Evolutionary conservation across 169 alveolate species (phyloP).

Genomic region (Plasmodium vivax): DNA sequence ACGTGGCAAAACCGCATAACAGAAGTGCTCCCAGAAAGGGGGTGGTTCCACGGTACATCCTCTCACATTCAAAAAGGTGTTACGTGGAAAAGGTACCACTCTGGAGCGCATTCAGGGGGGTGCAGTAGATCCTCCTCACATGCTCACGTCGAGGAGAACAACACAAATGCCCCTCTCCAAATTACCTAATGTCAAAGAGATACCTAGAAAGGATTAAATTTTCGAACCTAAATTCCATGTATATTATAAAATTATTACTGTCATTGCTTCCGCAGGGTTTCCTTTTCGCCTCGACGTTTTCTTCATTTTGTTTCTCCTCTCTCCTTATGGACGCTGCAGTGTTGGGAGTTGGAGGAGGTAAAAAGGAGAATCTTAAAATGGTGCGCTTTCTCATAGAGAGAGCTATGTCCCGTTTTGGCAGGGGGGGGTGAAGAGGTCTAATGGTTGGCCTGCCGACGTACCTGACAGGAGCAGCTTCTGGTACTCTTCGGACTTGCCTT

Average conservation of each 20-base stretch:
- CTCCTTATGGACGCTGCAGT: conserved; percentile 31
- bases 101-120: not conserved
- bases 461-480: conserved; percentile 52
- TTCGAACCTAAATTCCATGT: conserved; percentile 36
- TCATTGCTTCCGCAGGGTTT: not conserved
- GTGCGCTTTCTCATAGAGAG: not conserved
- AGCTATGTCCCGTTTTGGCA: not conserved
- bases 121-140: not conserved
- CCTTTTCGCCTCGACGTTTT: not conserved
- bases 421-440: not conserved
- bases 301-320: conserved; percentile 63
- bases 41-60: not conserved
- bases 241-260: conserved; percentile 51
- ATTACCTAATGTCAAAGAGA: conserved; percentile 57
- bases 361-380: not conserved
- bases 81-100: not conserved
- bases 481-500: conserved; percentile 1
- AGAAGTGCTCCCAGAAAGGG: not conserved
- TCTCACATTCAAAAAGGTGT: not conserved
- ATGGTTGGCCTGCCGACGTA: not conserved
- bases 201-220: conserved; percentile 32
- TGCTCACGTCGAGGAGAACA: not conserved
- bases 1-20: not conserved
- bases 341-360: not conserved
- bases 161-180: not conserved